Base-by-base conservation (phyloP, 768 basidiomycete species). In the Astraeus odoratus region DNA sequence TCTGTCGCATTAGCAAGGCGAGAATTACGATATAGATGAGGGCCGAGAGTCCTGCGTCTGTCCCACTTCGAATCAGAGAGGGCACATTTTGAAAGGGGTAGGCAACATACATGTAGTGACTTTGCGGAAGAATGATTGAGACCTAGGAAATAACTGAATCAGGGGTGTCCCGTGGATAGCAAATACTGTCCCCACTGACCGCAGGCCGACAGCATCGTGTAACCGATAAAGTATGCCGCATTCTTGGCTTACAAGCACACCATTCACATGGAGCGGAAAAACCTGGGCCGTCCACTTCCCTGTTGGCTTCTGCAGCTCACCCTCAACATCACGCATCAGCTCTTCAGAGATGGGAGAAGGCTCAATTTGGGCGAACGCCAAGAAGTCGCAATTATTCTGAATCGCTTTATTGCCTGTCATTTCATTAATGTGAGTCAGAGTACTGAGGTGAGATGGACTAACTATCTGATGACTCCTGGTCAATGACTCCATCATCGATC, bases 161-260 rank as follows among this genome's bases (percentile, higher is more conserved):
- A 36, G 38, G 18, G 24, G 39, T 8, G 48, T 23, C 26, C 13
- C 26, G 42, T 44, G 25, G 19, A 16, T 10, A 15, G 42, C n/a
- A 44, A 25, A 26, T 48, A 29, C 7, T 0, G n/a, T n/a, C 8
- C 1, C 10, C 8, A 42, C 70, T 19, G 49, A 86, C 83, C 84
- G 76, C 40, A 93, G 57, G 0, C 90, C 90, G 35, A 79, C 72
- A 0, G 81, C 78, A 19, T 81, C 75, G 22, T 70, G 71, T 4
- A 90, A 56, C 47, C 82, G 81, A 40, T 81, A 80, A 30, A 90
- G 61, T 30, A 91, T 63, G 3, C 87, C 92, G 57, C 92, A 95
- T 48, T 86, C 77, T 55, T 76, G 77, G 59, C 91, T 93, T 38
- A 93, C 56, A 1, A 91, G 58, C 6, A 93, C 66, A 8, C 79